These are phyloP conservation scores for Xylariales sp. DNA, from an alignment of 2,329 filamentous ascomycete genomes.

Conservation along the genomic window DNA sequence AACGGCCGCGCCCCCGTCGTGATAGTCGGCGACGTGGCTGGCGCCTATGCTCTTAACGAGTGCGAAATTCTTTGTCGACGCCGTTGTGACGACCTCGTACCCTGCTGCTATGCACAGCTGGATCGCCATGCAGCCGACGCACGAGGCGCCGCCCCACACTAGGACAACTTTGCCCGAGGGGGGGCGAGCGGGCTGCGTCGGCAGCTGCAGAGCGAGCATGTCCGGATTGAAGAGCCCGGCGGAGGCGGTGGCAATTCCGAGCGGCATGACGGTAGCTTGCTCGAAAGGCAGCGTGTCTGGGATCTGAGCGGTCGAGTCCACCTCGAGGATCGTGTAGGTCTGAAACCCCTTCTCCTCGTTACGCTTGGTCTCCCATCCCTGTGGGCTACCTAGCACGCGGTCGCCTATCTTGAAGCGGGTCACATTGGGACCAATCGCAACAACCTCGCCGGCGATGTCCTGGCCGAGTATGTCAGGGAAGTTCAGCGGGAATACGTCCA, in stretches of 20 bases:
- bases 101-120: not conserved
- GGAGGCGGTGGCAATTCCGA: slow-evolving; percentile 23
- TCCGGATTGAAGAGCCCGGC: slow-evolving; percentile 20
- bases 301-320: slow-evolving; percentile 17
- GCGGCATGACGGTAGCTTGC: slow-evolving; percentile 22
- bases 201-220: not conserved
- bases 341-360: slow-evolving; percentile 20
- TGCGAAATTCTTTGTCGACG: not conserved
- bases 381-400: not conserved
- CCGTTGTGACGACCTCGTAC: not conserved
- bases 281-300: slow-evolving; percentile 22
- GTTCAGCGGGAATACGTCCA: slow-evolving; percentile 12
- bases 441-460: not conserved
- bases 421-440: not conserved
- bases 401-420: not conserved
- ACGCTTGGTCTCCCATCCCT: slow-evolving; percentile 7
- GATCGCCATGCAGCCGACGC: not conserved
- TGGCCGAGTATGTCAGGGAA: not conserved
- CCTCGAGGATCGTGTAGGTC: slow-evolving; percentile 18
- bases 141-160: not conserved
- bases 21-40: not conserved
- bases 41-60: not conserved
- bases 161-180: not conserved
- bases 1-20: not conserved
- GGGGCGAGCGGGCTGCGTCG: not conserved